Conservation (phyloP, 495 filamentous ascomycete genomes). For the Hyaloscypha bicolor region DNA sequence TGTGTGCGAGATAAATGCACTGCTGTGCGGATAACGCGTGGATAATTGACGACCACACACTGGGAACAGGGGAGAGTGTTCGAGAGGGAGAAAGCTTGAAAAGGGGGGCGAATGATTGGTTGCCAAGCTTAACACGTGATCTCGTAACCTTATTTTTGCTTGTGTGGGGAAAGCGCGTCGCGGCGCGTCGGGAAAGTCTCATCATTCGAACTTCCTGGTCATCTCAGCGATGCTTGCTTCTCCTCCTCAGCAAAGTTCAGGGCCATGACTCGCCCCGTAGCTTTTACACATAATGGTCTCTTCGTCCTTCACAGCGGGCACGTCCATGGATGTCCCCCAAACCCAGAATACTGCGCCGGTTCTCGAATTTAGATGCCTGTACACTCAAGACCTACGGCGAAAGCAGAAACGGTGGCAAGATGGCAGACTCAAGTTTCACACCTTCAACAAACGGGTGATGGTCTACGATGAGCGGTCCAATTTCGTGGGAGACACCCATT, state of each 20-base stretch:
- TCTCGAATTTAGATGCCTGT: constrained; percentile 80
- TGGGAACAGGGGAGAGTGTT: too few species aligned
- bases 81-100: too few species aligned
- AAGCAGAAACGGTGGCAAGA: constrained; percentile 95
- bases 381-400: constrained; percentile 77
- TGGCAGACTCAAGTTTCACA: constrained; percentile 83
- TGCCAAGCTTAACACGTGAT: background rate
- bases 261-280: background rate
- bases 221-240: too few species aligned
- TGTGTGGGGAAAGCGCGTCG: constrained; percentile 12
- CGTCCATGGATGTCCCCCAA: constrained; percentile 21
- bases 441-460: constrained; percentile 91
- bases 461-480: constrained; percentile 81
- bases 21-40: background rate
- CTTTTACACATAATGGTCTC: background rate
- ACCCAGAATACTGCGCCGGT: constrained; percentile 72
- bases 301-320: background rate
- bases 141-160: background rate
- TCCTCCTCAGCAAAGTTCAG: background rate
- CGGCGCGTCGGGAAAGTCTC: background rate
- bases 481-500: constrained; percentile 83
- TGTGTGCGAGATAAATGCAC: background rate
- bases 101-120: background rate
- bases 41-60: background rate
- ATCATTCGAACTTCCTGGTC: too few species aligned